Conservation (phyloP, 805 yeast species). For the Lipomyces kockii region DNA sequence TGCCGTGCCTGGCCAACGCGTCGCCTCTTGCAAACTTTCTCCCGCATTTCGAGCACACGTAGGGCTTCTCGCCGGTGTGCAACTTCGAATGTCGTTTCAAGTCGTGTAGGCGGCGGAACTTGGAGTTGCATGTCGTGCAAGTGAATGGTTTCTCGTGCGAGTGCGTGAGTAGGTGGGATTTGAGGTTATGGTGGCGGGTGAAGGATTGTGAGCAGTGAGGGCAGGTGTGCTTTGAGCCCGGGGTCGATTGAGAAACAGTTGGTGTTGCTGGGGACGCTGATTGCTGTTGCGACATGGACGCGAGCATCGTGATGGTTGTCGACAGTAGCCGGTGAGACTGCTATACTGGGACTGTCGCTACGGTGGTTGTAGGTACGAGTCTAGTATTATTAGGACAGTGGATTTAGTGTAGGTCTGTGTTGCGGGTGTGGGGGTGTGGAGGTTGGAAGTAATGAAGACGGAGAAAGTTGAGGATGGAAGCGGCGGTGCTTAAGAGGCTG, state of each 20-base stretch:
- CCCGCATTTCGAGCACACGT: slow-evolving; percentile 62
- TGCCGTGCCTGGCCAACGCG: slow-evolving; percentile 71
- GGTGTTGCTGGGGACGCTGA: slow-evolving; percentile 18
- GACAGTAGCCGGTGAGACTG: not conserved
- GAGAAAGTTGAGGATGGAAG: slow-evolving; percentile 1
- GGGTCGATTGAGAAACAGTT: not conserved
- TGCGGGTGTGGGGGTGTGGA: not conserved
- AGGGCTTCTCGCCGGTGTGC: slow-evolving; percentile 79
- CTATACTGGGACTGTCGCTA: not conserved
- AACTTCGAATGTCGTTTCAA: slow-evolving; percentile 74
- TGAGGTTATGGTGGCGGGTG: slow-evolving; percentile 74
- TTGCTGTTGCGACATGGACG: slow-evolving; percentile 17
- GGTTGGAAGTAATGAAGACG: not conserved
- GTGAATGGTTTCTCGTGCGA: slow-evolving; percentile 65
- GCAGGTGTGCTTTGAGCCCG: slow-evolving; percentile 47
- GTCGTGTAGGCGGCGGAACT: slow-evolving; percentile 75
- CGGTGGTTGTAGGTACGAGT: no score
- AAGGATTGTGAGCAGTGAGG: slow-evolving; percentile 65
- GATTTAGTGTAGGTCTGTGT: no score
- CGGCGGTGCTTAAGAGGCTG: slow-evolving; percentile 18
- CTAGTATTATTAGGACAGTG: no score
- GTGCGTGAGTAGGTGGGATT: slow-evolving; percentile 72
- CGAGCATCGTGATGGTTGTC: slow-evolving; percentile 10
- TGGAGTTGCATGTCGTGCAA: slow-evolving; percentile 63
- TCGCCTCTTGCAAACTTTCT: slow-evolving; percentile 74